phyloP scores from a whole-genome alignment of 345 rosid genomes.

The Crucihimalaya himalaica region DNA sequence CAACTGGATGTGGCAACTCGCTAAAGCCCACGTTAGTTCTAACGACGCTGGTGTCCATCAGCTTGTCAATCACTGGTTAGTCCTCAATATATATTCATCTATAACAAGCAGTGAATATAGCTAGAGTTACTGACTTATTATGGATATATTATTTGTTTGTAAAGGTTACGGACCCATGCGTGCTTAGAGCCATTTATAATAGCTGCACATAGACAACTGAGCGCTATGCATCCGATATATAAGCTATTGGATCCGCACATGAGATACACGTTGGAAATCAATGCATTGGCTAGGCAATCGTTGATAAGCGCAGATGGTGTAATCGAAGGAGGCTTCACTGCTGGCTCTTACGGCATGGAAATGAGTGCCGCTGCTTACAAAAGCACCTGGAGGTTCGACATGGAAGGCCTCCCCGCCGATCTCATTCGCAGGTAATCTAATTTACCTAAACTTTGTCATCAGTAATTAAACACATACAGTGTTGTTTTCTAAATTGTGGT shows the following conservation, averaged over 20 bases:
- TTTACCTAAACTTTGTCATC: not conserved
- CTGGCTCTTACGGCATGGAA: slow-evolving; percentile 84
- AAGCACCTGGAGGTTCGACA: slow-evolving; percentile 78
- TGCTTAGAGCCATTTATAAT: slow-evolving; percentile 85
- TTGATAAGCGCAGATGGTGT: slow-evolving; percentile 80
- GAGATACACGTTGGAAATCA: slow-evolving; percentile 93
- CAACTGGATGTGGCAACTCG: slow-evolving; percentile 94
- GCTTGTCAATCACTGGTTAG: slow-evolving; percentile 77
- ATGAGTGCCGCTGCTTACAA: slow-evolving; percentile 82
- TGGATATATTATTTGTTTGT: not conserved
- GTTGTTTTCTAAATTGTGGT: not conserved
- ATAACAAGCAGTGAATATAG: not conserved
- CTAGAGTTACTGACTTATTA: not conserved
- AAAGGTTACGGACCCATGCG: slow-evolving; percentile 78
- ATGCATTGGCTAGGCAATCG: slow-evolving; percentile 75
- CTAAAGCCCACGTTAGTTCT: slow-evolving; percentile 93
- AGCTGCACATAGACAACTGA: slow-evolving; percentile 89
- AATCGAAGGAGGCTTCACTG: slow-evolving; percentile 88
- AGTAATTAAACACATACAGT: too few species aligned
- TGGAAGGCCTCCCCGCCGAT: slow-evolving; percentile 91
- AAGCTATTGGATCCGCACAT: slow-evolving; percentile 94
- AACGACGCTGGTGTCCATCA: slow-evolving; percentile 97
- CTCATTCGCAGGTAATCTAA: slow-evolving; percentile 77
- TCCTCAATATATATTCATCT: not conserved
- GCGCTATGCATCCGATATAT: slow-evolving; percentile 91